These are phyloP conservation scores for Mycena crocata DNA, from an alignment of 768 basidiomycete species.

Conservation along the genomic window DNA sequence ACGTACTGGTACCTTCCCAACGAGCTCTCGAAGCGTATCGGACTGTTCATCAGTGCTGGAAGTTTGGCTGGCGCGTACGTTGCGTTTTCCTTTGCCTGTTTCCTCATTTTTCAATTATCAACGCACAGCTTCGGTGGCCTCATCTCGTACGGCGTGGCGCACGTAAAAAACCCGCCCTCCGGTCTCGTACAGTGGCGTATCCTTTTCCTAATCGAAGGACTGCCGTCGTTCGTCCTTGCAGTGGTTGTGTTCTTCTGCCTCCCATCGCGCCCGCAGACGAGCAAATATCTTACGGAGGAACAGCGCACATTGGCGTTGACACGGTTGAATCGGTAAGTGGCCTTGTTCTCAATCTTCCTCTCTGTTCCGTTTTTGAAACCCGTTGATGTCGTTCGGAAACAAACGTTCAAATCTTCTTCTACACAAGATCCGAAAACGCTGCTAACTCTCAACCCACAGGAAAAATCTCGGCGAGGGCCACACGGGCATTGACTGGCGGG, in stretches of 20 bases:
- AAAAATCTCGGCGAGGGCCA: slow-evolving; percentile 27
- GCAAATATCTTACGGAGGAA: slow-evolving; percentile 3
- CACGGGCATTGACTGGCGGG: slow-evolving; percentile 23
- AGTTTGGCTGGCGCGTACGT: slow-evolving; percentile 24
- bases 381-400: too few species aligned
- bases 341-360: too few species aligned
- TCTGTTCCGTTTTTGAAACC: too few species aligned
- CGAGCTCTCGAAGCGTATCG: slow-evolving; percentile 30
- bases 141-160: slow-evolving; percentile 19
- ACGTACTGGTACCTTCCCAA: slow-evolving; percentile 29
- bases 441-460: too few species aligned
- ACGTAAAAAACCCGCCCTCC: slow-evolving; percentile 15
- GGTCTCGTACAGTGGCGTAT: slow-evolving; percentile 15
- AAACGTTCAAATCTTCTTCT: too few species aligned
- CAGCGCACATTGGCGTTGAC: slow-evolving; percentile 24
- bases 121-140: slow-evolving; percentile 22
- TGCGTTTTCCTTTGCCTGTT: background rate
- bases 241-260: slow-evolving; percentile 25
- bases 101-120: background rate
- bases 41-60: slow-evolving; percentile 29
- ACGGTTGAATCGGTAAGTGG: slow-evolving; percentile 14
- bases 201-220: slow-evolving; percentile 32
- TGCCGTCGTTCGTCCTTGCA: slow-evolving; percentile 24
- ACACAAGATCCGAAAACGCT: too few species aligned
- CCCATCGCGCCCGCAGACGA: slow-evolving; percentile 28